phyloP scores from a whole-genome alignment of 2,329 filamentous ascomycete genomes.

The Penicillium brevicompactum region DNA sequence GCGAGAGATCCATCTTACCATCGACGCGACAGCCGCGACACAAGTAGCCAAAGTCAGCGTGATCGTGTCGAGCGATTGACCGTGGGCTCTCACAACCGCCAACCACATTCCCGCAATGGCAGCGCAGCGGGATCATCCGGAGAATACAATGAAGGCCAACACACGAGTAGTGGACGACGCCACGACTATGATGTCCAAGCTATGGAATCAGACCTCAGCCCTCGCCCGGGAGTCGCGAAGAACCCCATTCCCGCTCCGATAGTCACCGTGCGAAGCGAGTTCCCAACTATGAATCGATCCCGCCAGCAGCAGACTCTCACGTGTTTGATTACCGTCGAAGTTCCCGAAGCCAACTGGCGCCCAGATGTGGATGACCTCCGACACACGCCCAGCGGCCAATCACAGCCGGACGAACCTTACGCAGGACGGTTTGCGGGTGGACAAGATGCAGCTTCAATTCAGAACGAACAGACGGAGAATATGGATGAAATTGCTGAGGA shows the following conservation, averaged over 20 bases:
- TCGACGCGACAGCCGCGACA: conserved; percentile 46
- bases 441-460: conserved; percentile 60
- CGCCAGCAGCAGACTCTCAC: conserved; percentile 94
- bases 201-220: conserved; percentile 83
- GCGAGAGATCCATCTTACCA: conserved; percentile 16
- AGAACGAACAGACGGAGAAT: conserved; percentile 74
- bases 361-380: conserved; percentile 79
- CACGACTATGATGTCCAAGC: conserved; percentile 96
- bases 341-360: conserved; percentile 88
- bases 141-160: conserved; percentile 76
- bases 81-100: conserved; percentile 34
- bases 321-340: conserved; percentile 90
- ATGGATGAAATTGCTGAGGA: conserved; percentile 85
- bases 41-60: conserved; percentile 40
- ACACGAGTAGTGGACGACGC: conserved; percentile 67
- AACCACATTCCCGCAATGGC: conserved; percentile 71
- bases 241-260: conserved; percentile 89
- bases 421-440: conserved; percentile 47
- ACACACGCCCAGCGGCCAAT: conserved; percentile 53
- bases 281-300: conserved; percentile 88
- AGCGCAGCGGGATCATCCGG: conserved; percentile 75
- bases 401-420: conserved; percentile 55
- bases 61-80: conserved; percentile 51
- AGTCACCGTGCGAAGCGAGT: conserved; percentile 95
- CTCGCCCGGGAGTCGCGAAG: conserved; percentile 66